A percentile compares a stretch with the other conserved stretches of the same genome.
Conservation (phyloP, 495 filamentous ascomycete genomes). For the Pseudevernia furfuracea region DNA sequence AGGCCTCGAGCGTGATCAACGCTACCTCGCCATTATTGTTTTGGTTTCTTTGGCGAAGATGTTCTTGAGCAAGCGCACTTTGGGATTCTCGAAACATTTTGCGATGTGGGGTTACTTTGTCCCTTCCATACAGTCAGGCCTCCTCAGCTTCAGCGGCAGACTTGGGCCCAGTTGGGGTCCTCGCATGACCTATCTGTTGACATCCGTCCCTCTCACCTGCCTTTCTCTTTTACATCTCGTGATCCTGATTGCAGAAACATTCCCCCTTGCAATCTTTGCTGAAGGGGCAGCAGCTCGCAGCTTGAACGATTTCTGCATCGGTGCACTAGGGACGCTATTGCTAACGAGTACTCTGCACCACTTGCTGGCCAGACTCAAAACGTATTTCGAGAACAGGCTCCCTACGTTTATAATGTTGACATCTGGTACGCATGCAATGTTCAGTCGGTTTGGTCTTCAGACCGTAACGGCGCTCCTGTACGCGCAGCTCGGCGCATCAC, state of each 20-base stretch:
- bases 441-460: conserved; percentile 66
- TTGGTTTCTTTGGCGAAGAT: conserved; percentile 43
- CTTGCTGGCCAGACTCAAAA: conserved; percentile 22
- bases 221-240: conserved; percentile 59
- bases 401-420: not conserved
- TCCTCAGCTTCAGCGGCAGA: conserved; percentile 54
- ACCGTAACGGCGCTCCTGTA: conserved; percentile 56
- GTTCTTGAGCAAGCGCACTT: conserved; percentile 27
- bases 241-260: conserved; percentile 50
- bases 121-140: conserved; percentile 58
- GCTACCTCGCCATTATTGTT: not conserved
- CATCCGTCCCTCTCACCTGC: conserved; percentile 64
- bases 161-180: conserved; percentile 67
- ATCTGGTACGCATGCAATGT: conserved; percentile 48
- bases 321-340: not conserved
- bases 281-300: conserved; percentile 43
- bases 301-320: not conserved
- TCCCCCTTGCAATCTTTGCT: conserved; percentile 50
- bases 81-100: conserved; percentile 36
- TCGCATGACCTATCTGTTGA: conserved; percentile 60
- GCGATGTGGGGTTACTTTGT: conserved; percentile 50
- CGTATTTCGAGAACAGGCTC: not conserved
- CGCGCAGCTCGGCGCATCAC: conserved; percentile 38
- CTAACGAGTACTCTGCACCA: not conserved
- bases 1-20: not conserved